Evolutionary conservation across 2,329 filamentous ascomycete species (phyloP).

Genomic region (Colletotrichum musae): DNA sequence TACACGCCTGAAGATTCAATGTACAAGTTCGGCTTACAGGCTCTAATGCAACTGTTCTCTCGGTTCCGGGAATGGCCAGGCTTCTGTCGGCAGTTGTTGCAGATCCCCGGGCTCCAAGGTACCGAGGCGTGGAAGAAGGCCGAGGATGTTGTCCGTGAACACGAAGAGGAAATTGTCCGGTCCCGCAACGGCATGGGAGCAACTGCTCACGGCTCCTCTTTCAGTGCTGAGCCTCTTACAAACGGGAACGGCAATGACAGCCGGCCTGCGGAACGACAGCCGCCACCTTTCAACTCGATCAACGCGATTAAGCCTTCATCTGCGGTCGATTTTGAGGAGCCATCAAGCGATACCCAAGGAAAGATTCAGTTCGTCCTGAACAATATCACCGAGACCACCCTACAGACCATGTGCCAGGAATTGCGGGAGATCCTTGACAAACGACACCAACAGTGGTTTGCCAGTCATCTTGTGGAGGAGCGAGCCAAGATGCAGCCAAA

Average conservation of each 20-base stretch:
- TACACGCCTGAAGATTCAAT: conserved; percentile 87
- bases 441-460: conserved; percentile 95
- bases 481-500: conserved; percentile 98
- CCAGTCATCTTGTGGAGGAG: conserved; percentile 93
- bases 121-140: conserved; percentile 89
- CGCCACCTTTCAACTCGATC: conserved; percentile 83
- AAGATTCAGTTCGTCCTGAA: conserved; percentile 97
- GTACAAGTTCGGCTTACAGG: conserved; percentile 98
- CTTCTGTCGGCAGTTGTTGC: conserved; percentile 87
- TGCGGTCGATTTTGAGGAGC: conserved; percentile 81
- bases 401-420: conserved; percentile 87
- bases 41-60: conserved; percentile 87
- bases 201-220: conserved; percentile 51
- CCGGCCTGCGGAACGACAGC: conserved; percentile 69
- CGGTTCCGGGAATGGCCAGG: conserved; percentile 95
- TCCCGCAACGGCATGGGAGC: conserved; percentile 66
- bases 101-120: conserved; percentile 84
- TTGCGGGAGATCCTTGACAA: conserved; percentile 84
- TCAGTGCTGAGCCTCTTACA: conserved; percentile 66
- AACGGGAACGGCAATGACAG: conserved; percentile 82
- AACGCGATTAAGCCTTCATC: conserved; percentile 79
- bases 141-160: conserved; percentile 81
- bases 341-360: conserved; percentile 87
- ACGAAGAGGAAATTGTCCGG: conserved; percentile 72
- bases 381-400: conserved; percentile 92